phyloP scores from a whole-genome alignment of 805 yeast species.

The Citeromyces matritensis region DNA sequence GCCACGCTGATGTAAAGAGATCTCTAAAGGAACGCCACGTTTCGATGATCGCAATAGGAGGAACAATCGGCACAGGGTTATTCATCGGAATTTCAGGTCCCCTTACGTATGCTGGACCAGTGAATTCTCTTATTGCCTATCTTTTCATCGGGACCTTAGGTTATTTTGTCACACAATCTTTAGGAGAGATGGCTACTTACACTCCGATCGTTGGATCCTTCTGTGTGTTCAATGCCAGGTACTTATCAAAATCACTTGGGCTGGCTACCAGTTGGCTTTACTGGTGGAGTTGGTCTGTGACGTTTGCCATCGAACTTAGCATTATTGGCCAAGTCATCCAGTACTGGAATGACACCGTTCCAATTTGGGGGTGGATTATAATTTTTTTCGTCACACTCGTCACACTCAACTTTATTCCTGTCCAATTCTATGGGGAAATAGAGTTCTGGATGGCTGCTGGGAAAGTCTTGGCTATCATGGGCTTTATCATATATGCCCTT shows the following conservation, averaged over 20 bases:
- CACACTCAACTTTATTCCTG: slow-evolving; percentile 46
- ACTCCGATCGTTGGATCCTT: slow-evolving; percentile 59
- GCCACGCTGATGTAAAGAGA: slow-evolving; percentile 18
- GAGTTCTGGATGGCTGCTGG: slow-evolving; percentile 63
- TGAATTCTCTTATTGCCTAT: slow-evolving; percentile 47
- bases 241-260: slow-evolving; percentile 58
- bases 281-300: slow-evolving; percentile 69
- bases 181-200: slow-evolving; percentile 74
- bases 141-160: slow-evolving; percentile 53
- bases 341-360: slow-evolving; percentile 58
- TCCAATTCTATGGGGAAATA: slow-evolving; percentile 55
- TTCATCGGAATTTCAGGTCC: slow-evolving; percentile 52
- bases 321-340: slow-evolving; percentile 53
- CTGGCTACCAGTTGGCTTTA: slow-evolving; percentile 61
- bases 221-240: slow-evolving; percentile 54
- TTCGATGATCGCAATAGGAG: slow-evolving; percentile 67
- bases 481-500: slow-evolving; percentile 53
- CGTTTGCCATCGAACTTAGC: slow-evolving; percentile 61
- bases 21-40: slow-evolving; percentile 52
- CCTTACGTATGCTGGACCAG: slow-evolving; percentile 50
- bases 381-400: slow-evolving; percentile 48
- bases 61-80: slow-evolving; percentile 69
- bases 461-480: slow-evolving; percentile 54
- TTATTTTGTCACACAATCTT: slow-evolving; percentile 49
- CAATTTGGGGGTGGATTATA: slow-evolving; percentile 57